phyloP scores from a whole-genome alignment of 2,329 filamentous ascomycete species.

The Monilinia aucupariae region DNA sequence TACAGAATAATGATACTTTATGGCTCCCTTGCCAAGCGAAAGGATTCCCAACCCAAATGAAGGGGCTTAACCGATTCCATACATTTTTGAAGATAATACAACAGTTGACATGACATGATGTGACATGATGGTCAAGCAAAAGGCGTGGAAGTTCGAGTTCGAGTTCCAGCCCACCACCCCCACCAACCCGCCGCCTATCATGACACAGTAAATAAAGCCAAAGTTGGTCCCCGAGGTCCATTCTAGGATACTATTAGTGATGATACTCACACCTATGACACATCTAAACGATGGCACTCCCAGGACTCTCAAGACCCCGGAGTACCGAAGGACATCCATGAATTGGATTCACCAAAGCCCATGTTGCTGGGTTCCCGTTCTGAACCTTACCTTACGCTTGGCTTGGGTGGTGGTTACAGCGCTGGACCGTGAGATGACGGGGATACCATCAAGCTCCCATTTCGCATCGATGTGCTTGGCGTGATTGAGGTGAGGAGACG shows the following conservation, averaged over 20 bases:
- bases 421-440: no score
- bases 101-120: neutral
- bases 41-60: neutral
- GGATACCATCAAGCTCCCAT: no score
- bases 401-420: no score
- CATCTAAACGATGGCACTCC: neutral
- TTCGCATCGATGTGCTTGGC: no score
- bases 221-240: no score
- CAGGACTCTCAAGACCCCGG: no score
- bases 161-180: neutral
- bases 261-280: neutral
- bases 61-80: neutral
- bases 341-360: no score
- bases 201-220: neutral
- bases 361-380: no score
- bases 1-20: neutral
- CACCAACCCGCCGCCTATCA: neutral
- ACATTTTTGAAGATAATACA: neutral
- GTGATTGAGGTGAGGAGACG: no score
- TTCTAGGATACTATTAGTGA: neutral
- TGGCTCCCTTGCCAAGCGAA: neutral
- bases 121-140: neutral
- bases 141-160: neutral
- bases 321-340: neutral
- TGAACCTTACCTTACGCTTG: no score